These are phyloP conservation scores for Talaromyces verruculosus DNA, from an alignment of 2,329 filamentous ascomycete species.

Conservation along the genomic window DNA sequence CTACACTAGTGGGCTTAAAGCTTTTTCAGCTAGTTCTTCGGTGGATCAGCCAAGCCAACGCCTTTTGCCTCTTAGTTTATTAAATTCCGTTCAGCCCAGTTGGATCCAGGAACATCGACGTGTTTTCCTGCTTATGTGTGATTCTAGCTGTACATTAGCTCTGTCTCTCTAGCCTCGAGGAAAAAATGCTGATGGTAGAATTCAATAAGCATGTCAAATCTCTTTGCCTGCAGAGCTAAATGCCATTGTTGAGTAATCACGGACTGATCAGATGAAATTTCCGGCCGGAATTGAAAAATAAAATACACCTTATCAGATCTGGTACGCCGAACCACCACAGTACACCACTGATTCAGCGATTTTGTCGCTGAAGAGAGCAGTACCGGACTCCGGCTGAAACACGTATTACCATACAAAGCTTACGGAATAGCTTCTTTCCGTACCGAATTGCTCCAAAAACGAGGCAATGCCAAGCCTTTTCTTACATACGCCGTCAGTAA, in stretches of 20 bases:
- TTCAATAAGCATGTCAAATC: neutral
- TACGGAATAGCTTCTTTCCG: neutral
- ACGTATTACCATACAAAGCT: neutral
- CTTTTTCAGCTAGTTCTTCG: neutral
- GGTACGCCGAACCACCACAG: neutral
- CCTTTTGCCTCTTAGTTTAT: constrained; percentile 7
- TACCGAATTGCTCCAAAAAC: neutral
- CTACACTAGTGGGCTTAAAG: neutral
- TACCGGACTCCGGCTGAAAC: neutral
- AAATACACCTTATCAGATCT: constrained; percentile 1
- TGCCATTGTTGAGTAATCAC: neutral
- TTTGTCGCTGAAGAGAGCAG: neutral
- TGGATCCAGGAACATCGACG: constrained; percentile 7
- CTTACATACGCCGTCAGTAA: neutral
- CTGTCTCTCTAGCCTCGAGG: neutral
- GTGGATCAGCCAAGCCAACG: constrained; percentile 5
- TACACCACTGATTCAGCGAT: neutral
- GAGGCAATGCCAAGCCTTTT: neutral
- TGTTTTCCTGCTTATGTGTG: neutral
- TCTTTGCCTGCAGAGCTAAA: neutral
- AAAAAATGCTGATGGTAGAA: neutral
- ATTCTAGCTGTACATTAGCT: neutral
- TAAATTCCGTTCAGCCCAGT: neutral
- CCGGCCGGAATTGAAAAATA: neutral
- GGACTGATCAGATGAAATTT: neutral